A percentile compares a stretch with the other conserved stretches of the same genome.
Evolutionary conservation across 1,284 basidiomycete species (phyloP).

Genomic region (Sparassis latifolia): DNA sequence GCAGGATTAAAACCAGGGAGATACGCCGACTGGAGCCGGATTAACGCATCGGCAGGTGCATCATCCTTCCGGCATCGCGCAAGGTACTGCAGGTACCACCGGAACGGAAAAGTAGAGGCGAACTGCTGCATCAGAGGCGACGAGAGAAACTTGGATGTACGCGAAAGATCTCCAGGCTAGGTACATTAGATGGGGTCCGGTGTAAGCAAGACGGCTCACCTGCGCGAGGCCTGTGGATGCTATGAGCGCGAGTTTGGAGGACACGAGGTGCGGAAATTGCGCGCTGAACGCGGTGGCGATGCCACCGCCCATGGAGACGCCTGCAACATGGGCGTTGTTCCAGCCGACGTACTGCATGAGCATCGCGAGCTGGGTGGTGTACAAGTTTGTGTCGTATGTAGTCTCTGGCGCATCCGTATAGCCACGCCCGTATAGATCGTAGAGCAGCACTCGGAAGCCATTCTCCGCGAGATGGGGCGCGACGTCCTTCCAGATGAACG

Average conservation of each 20-base stretch:
- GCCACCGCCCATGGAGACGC: conserved; percentile 74
- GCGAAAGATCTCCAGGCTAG: conserved; percentile 58
- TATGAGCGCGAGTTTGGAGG: conserved; percentile 55
- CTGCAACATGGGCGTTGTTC: conserved; percentile 56
- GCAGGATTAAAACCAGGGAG: conserved; percentile 68
- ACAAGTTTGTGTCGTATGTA: conserved; percentile 55
- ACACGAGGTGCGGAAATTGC: conserved; percentile 64
- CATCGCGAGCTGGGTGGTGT: conserved; percentile 71
- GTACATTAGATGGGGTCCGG: background rate
- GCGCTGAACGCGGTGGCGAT: conserved; percentile 64
- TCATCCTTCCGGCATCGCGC: conserved; percentile 19
- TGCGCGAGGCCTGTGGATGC: conserved; percentile 64
- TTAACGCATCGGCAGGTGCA: conserved; percentile 28
- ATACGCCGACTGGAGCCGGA: conserved; percentile 66
- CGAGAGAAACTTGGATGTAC: conserved; percentile 68
- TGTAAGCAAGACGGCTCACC: conserved; percentile 26
- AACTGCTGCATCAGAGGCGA: conserved; percentile 59
- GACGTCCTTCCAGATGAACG: conserved; percentile 69
- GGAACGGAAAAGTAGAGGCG: conserved; percentile 52
- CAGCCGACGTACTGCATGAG: conserved; percentile 72
- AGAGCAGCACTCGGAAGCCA: conserved; percentile 71
- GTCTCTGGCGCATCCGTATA: conserved; percentile 72
- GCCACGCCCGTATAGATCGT: conserved; percentile 74
- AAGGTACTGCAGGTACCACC: conserved; percentile 48
- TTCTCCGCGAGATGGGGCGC: conserved; percentile 51